Percentiles rank a stretch among this genome's conserved stretches.
These are phyloP conservation scores for Castanospermum australe DNA, from an alignment of 306 rosid genomes.

Conservation along the genomic window DNA sequence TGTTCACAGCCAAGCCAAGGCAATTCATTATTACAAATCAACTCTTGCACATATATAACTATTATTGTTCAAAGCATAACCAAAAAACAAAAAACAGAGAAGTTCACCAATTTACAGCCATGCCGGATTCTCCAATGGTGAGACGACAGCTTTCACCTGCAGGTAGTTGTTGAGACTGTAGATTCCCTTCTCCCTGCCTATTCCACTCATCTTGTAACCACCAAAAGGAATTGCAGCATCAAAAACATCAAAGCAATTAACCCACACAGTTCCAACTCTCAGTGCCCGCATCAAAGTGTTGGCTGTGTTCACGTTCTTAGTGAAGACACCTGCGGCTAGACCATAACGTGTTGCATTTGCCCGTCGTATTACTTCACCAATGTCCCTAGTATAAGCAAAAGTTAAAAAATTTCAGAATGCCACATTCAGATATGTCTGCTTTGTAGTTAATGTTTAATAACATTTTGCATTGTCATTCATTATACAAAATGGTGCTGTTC, in stretches of 20 bases:
- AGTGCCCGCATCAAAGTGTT: slow-evolving; percentile 75
- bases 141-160: slow-evolving; percentile 85
- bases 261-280: slow-evolving; percentile 81
- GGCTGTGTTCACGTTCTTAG: slow-evolving; percentile 56
- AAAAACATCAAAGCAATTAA: slow-evolving; percentile 87
- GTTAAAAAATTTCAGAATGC: background rate
- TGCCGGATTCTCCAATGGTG: slow-evolving; percentile 72
- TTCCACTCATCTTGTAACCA: slow-evolving; percentile 95
- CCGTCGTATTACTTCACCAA: slow-evolving; percentile 64
- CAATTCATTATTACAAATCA: background rate
- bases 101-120: slow-evolving; percentile 53
- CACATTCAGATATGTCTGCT: background rate
- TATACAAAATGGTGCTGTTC: background rate
- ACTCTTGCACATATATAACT: no score
- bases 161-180: slow-evolving; percentile 82
- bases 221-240: slow-evolving; percentile 98
- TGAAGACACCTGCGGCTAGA: slow-evolving; percentile 89
- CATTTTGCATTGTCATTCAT: background rate
- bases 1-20: background rate
- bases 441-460: background rate
- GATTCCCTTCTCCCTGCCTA: slow-evolving; percentile 85
- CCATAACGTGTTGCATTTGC: slow-evolving; percentile 71
- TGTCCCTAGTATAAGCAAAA: slow-evolving; percentile 44
- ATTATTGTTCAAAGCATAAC: slow-evolving; percentile 10
- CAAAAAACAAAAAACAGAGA: background rate